phyloP scores from a whole-genome alignment of 2,329 filamentous ascomycete species.

The Metarhizium humberi region DNA sequence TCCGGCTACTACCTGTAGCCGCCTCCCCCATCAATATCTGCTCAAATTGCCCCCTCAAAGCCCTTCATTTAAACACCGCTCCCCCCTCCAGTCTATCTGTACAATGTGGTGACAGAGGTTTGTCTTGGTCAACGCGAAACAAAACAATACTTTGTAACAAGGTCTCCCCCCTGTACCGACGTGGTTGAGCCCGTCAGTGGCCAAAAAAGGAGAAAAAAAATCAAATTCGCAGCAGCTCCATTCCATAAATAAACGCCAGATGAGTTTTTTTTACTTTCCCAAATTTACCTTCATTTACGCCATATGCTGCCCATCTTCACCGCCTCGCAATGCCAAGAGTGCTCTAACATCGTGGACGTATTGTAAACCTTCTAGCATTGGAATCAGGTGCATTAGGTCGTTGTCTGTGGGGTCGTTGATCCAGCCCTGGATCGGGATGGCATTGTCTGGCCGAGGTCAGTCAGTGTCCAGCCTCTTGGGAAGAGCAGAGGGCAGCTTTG shows the following conservation, averaged over 20 bases:
- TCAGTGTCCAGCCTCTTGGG: not conserved
- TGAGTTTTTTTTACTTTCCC: not conserved
- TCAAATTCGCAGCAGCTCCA: not conserved
- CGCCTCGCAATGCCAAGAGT: constrained; percentile 76
- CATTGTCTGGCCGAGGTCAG: constrained; percentile 62
- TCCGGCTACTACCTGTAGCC: not conserved
- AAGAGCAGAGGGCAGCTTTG: not conserved
- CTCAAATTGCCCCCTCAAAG: not conserved
- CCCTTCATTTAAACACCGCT: not conserved
- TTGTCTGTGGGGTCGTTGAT: constrained; percentile 97
- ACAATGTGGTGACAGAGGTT: not conserved
- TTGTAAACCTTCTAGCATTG: constrained; percentile 85
- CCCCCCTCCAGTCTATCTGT: not conserved
- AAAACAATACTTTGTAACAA: not conserved
- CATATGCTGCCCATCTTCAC: constrained; percentile 62
- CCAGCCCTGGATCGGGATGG: constrained; percentile 98
- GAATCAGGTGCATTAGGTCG: constrained; percentile 85
- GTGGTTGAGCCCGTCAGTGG: constrained; percentile 8
- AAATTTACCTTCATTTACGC: constrained; percentile 17
- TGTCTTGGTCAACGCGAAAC: not conserved
- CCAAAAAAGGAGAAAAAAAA: not conserved
- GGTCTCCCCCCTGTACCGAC: not conserved
- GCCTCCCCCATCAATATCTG: not conserved
- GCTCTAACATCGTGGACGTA: constrained; percentile 95
- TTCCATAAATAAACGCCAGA: constrained; percentile 5